A percentile compares a stretch with the other conserved stretches of the same genome.
Evolutionary conservation across 2,329 filamentous ascomycete genomes (phyloP).

Genomic region (Geoglossum cookeanum): DNA sequence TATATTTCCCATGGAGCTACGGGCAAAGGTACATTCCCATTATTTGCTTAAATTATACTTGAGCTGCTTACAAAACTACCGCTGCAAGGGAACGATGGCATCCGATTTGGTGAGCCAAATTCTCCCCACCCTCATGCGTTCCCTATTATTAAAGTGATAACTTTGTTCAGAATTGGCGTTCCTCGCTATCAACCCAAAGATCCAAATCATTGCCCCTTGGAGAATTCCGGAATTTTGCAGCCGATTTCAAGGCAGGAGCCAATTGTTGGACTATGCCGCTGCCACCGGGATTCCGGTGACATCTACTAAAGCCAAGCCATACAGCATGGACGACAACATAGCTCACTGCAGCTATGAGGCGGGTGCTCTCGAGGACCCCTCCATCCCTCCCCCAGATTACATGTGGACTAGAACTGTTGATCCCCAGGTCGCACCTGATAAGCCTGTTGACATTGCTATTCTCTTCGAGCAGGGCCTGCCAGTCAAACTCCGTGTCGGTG

Average conservation of each 20-base stretch:
- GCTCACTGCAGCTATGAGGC: constrained; percentile 68
- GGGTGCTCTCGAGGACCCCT: constrained; percentile 43
- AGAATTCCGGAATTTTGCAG: constrained; percentile 29
- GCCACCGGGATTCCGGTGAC: constrained; percentile 28
- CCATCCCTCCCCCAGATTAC: constrained; percentile 47
- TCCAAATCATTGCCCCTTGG: constrained; percentile 31
- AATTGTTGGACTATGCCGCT: constrained; percentile 29
- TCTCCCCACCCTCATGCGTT: background rate
- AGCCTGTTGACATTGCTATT: constrained; percentile 51
- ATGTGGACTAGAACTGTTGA: constrained; percentile 64
- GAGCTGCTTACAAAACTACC: background rate
- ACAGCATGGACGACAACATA: constrained; percentile 45
- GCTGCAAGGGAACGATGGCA: background rate
- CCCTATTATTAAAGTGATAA: background rate
- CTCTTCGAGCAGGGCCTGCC: constrained; percentile 58
- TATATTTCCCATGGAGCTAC: background rate
- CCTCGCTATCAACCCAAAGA: constrained; percentile 8
- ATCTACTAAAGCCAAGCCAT: constrained; percentile 22
- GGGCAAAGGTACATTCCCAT: background rate
- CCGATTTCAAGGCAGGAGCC: constrained; percentile 28
- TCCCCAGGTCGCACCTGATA: constrained; percentile 49
- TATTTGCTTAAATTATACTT: background rate
- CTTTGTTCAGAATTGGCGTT: background rate
- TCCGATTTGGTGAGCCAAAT: background rate
- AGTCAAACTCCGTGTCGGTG: constrained; percentile 39